Base-by-base conservation (phyloP, 148 eudicot genomes). In the Selenicereus undatus region DNA sequence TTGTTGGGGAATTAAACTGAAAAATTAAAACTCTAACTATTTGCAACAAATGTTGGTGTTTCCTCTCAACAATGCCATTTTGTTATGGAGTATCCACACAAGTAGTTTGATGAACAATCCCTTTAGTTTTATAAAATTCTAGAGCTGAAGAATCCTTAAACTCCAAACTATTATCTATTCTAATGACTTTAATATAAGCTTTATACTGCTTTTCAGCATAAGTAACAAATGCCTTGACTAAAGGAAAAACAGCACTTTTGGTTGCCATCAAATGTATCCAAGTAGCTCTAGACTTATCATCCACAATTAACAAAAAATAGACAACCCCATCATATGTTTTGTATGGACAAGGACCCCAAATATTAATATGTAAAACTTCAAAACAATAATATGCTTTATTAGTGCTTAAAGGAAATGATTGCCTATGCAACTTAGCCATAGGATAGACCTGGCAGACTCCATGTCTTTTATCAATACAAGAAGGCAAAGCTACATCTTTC, bases 11-110 rank as follows among this genome's bases (percentile, higher is more conserved):
- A 5, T 45, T 21, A 0, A 82, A 54, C 13, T 84, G 83, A 78
- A 43, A 52, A 18, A 39, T 21, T 0, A 85, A 29, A 0, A 80
- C 75, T 10, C 74, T n/a, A 0, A 65, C 73, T 0, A 24, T 74
- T 26, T 85, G 77, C 0, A 85, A 13, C 0, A 81, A 21, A 12
- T 84, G 81, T 9, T 68, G n/a, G 48, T 85, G 84, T 26, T 69
- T 66, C 1, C 77, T 30, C 32, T 82, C 82, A 3, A 80, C 71
- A 2, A 74, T 52, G 0, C 79, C 80, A 79, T 85, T 85, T 32
- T 78, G 80, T 20, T 78, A 82, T 3, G 83, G 81, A 4, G 78
- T 77, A 0, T 73, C 0, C 1, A 35, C 11, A 27, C 70, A 73
- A 1, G 5, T 13, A 56, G 1, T 27, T 65, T 76, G 76, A 29